Percentiles rank a stretch among this genome's conserved stretches.
phyloP scores from a whole-genome alignment of 1,284 basidiomycete species.

The Rhodotorula glutinis region DNA sequence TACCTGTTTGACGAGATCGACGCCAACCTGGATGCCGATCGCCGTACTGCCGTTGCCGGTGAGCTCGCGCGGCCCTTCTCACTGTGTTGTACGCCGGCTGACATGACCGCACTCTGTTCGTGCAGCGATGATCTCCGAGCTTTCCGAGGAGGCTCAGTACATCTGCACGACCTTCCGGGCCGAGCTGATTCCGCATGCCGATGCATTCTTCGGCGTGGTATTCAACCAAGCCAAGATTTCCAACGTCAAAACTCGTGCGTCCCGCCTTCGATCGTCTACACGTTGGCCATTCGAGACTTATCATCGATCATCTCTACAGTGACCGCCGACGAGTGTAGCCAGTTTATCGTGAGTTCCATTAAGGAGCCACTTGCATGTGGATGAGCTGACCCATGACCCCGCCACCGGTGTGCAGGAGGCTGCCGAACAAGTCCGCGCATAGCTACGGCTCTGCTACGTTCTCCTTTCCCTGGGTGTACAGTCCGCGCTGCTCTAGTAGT shows the following conservation, averaged over 20 bases:
- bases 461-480: too few relatives aligned
- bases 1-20: conserved; percentile 99
- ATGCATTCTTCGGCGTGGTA: conserved; percentile 98
- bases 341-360: conserved; percentile 25
- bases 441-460: neutral
- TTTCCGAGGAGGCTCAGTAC: conserved; percentile 85
- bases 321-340: conserved; percentile 37
- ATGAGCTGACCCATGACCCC: too few relatives aligned
- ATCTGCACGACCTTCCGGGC: conserved; percentile 98
- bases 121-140: conserved; percentile 86
- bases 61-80: conserved; percentile 45
- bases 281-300: too few relatives aligned
- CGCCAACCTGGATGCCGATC: conserved; percentile 95
- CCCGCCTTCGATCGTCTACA: too few relatives aligned
- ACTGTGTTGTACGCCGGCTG: neutral
- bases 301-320: conserved; percentile 5
- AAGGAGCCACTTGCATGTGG: too few relatives aligned
- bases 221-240: conserved; percentile 90
- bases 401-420: conserved; percentile 8
- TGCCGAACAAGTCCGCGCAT: conserved; percentile 31
- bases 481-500: too few relatives aligned
- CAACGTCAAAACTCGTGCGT: conserved; percentile 59
- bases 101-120: conserved; percentile 3
- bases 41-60: conserved; percentile 93
- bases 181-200: conserved; percentile 91